Evolutionary conservation across 148 eudicot species (phyloP).

Genomic region (Fagopyrum esculentum): DNA sequence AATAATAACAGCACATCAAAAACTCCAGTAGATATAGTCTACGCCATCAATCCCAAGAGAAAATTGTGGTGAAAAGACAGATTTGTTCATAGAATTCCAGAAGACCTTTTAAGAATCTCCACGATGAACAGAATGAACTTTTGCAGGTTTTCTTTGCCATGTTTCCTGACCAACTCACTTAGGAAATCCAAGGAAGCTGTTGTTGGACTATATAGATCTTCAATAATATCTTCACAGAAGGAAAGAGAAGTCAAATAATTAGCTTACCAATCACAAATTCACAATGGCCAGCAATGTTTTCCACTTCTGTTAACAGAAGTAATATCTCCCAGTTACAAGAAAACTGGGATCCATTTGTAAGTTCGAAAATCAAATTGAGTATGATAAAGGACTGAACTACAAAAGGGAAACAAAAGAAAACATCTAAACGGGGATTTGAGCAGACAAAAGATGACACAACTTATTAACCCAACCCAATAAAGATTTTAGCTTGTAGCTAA

Average conservation of each 20-base stretch:
- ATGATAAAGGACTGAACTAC: neutral
- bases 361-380: neutral
- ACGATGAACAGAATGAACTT: slow-evolving; percentile 83
- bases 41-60: neutral
- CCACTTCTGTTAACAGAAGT: neutral
- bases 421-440: neutral
- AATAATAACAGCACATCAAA: neutral
- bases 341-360: neutral
- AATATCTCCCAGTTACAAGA: neutral
- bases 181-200: slow-evolving; percentile 99
- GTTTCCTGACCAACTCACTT: slow-evolving; percentile 92
- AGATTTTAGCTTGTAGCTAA: neutral
- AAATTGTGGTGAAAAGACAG: neutral
- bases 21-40: neutral
- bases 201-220: slow-evolving; percentile 93
- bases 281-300: neutral
- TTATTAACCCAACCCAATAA: neutral
- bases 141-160: slow-evolving; percentile 91
- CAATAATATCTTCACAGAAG: slow-evolving; percentile 65
- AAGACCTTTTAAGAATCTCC: slow-evolving; percentile 84
- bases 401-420: neutral
- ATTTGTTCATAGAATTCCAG: neutral
- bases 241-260: neutral
- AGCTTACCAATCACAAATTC: neutral
- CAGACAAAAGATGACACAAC: neutral